Conservation (phyloP, 2,329 filamentous ascomycete genomes). For the Sarocladium kiliense region DNA sequence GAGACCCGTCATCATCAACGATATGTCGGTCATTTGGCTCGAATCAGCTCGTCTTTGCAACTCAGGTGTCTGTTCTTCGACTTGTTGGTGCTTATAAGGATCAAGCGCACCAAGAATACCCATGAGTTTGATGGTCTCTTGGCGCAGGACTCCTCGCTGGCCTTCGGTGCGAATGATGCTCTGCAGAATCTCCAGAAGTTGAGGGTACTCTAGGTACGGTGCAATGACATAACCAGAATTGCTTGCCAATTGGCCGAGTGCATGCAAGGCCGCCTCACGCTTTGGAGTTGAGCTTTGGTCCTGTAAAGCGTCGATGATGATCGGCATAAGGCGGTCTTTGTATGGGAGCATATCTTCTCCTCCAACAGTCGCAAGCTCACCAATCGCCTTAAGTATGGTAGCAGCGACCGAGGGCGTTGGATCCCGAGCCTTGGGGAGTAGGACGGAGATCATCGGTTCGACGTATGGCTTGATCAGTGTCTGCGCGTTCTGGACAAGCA, state of each 20-base stretch:
- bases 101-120: constrained; percentile 92
- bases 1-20: constrained; percentile 94
- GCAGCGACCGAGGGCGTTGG: constrained; percentile 82
- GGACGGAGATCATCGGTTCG: constrained; percentile 88
- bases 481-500: constrained; percentile 89
- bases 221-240: constrained; percentile 98
- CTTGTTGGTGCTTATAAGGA: constrained; percentile 93
- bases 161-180: constrained; percentile 89
- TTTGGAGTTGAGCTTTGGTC: constrained; percentile 89
- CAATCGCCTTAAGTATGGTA: constrained; percentile 91
- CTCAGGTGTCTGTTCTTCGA: constrained; percentile 83
- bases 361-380: constrained; percentile 88
- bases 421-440: constrained; percentile 90
- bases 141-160: constrained; percentile 75
- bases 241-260: constrained; percentile 85
- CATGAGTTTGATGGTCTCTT: constrained; percentile 94
- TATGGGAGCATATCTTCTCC: constrained; percentile 92
- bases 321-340: constrained; percentile 86
- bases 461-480: constrained; percentile 94
- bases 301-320: constrained; percentile 89
- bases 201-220: constrained; percentile 91
- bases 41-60: constrained; percentile 62
- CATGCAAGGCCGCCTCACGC: constrained; percentile 84
- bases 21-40: constrained; percentile 80
- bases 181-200: constrained; percentile 86